A percentile compares a stretch with the other conserved stretches of the same genome.
Evolutionary conservation across 2,329 filamentous ascomycete species (phyloP).

Genomic region (Trichoderma sp.): DNA sequence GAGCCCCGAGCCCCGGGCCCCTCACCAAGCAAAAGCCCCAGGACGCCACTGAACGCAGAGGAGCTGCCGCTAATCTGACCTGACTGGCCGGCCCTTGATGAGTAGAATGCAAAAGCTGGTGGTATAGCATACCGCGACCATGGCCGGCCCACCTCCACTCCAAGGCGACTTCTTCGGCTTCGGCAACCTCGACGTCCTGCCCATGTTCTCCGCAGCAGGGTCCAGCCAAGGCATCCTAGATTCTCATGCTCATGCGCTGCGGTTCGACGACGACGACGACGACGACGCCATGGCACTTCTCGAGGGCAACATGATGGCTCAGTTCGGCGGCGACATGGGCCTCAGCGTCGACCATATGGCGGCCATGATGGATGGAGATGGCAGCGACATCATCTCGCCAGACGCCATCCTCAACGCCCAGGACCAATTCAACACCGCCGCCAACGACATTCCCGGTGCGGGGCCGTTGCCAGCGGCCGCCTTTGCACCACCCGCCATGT

Average conservation of each 20-base stretch:
- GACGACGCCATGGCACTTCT: constrained; percentile 21
- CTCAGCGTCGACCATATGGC: constrained; percentile 43
- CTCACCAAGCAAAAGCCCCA: constrained; percentile 1
- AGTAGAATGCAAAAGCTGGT: constrained; percentile 28
- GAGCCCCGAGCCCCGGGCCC: not conserved
- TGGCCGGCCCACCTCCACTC: constrained; percentile 41
- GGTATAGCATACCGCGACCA: constrained; percentile 28
- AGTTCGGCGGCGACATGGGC: constrained; percentile 37
- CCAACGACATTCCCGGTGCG: constrained; percentile 44
- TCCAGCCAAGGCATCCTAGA: constrained; percentile 29
- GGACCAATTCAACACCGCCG: constrained; percentile 38
- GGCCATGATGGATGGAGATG: constrained; percentile 20
- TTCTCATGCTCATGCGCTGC: constrained; percentile 6
- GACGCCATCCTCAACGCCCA: constrained; percentile 36
- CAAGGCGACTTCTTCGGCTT: constrained; percentile 40
- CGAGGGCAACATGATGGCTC: constrained; percentile 12
- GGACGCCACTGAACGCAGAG: constrained; percentile 15
- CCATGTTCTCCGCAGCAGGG: constrained; percentile 31
- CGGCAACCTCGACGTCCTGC: constrained; percentile 34
- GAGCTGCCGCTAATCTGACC: constrained; percentile 18
- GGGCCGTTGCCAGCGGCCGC: constrained; percentile 45
- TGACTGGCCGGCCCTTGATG: constrained; percentile 28
- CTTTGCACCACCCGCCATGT: constrained; percentile 37
- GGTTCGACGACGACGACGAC: not conserved
- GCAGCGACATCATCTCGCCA: not conserved